Evolutionary conservation across 2,329 filamentous ascomycete genomes (phyloP).

Genomic region (Pseudopyricularia cyperi): DNA sequence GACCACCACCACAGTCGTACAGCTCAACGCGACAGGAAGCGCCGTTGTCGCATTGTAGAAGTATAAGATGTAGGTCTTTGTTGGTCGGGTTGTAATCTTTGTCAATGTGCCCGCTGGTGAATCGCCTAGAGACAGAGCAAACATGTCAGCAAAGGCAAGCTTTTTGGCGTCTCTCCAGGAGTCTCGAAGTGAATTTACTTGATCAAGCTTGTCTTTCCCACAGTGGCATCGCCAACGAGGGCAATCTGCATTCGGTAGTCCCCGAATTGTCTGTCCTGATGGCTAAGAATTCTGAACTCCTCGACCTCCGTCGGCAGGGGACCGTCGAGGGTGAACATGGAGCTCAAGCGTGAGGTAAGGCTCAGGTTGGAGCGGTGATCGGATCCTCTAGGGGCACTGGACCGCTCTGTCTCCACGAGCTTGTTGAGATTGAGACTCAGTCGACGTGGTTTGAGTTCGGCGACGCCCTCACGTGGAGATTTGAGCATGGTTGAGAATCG

Average conservation of each 20-base stretch:
- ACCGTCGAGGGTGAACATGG: background rate
- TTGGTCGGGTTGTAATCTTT: conserved; percentile 2
- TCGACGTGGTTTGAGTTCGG: background rate
- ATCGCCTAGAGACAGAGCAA: background rate
- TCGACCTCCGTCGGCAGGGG: background rate
- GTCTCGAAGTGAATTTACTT: background rate
- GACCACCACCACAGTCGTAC: background rate
- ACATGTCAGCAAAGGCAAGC: background rate
- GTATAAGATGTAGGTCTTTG: background rate
- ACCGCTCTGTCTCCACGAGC: background rate
- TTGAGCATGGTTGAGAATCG: background rate
- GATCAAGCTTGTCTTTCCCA: background rate
- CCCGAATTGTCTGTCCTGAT: background rate
- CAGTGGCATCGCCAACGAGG: conserved; percentile 1
- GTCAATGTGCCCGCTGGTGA: background rate
- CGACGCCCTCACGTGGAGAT: background rate
- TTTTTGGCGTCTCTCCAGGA: background rate
- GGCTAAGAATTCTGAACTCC: background rate
- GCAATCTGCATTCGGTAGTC: conserved; percentile 2
- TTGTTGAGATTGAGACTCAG: background rate
- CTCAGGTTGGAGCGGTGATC: background rate
- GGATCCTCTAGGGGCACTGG: background rate
- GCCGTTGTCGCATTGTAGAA: background rate
- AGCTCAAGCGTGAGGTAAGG: background rate
- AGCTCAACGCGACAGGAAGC: conserved; percentile 1